phyloP scores from a whole-genome alignment of 2,329 filamentous ascomycete species.

The Paracamarosporium sp. region DNA sequence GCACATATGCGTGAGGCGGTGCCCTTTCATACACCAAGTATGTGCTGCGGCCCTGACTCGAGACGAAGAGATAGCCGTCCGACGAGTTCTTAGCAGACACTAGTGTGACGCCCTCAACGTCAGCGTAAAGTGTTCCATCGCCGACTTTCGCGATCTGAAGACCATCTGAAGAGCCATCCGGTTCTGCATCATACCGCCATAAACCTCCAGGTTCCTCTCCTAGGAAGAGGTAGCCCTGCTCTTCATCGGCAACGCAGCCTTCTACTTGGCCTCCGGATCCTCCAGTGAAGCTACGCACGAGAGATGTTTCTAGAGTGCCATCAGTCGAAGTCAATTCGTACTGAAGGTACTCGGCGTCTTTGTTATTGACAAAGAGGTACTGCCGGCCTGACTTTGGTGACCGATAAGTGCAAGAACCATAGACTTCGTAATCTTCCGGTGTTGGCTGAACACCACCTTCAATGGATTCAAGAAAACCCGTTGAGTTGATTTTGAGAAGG shows the following conservation, averaged over 20 bases:
- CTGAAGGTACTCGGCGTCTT: slow-evolving; percentile 61
- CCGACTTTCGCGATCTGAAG: slow-evolving; percentile 51
- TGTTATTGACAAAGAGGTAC: slow-evolving; percentile 63
- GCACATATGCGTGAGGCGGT: slow-evolving; percentile 57
- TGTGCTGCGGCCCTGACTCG: slow-evolving; percentile 60
- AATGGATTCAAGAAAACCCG: slow-evolving; percentile 54
- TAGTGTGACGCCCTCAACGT: slow-evolving; percentile 62
- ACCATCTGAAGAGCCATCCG: slow-evolving; percentile 48
- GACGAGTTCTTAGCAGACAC: slow-evolving; percentile 54
- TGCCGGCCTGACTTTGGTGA: slow-evolving; percentile 57
- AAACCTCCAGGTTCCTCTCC: slow-evolving; percentile 61
- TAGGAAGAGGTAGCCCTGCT: slow-evolving; percentile 58
- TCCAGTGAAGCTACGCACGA: slow-evolving; percentile 60
- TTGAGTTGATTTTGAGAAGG: slow-evolving; percentile 57
- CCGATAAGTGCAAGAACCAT: slow-evolving; percentile 60
- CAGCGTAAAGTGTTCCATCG: slow-evolving; percentile 57
- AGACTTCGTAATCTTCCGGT: slow-evolving; percentile 55
- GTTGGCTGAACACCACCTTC: slow-evolving; percentile 57
- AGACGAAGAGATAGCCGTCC: slow-evolving; percentile 60
- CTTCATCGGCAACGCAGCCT: slow-evolving; percentile 61
- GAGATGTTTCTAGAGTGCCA: slow-evolving; percentile 52
- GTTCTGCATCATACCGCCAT: slow-evolving; percentile 62
- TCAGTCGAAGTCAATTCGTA: slow-evolving; percentile 55
- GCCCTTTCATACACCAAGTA: slow-evolving; percentile 60
- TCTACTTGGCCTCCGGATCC: slow-evolving; percentile 62